Conservation (phyloP, 768 basidiomycete genomes). For the Bullera alba region DNA sequence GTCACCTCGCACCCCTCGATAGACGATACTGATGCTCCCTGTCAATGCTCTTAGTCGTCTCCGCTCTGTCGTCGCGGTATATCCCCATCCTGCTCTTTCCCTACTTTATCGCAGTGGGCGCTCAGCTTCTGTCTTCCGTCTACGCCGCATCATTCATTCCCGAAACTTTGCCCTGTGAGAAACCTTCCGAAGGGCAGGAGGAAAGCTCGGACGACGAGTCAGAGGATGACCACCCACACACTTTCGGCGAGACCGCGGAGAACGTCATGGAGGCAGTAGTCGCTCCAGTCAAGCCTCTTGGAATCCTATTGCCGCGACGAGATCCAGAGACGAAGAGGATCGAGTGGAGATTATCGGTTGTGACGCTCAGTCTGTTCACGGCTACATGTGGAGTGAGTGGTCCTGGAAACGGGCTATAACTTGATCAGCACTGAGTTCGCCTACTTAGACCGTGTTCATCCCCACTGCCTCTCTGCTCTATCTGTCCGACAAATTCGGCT, state of each 20-base stretch:
- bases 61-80: slow-evolving; percentile 31
- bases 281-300: slow-evolving; percentile 28
- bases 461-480: slow-evolving; percentile 35
- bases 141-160: slow-evolving; percentile 28
- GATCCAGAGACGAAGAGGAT: slow-evolving; percentile 17
- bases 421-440: too few species aligned
- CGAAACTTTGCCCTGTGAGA: slow-evolving; percentile 19
- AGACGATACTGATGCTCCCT: slow-evolving; percentile 21
- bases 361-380: slow-evolving; percentile 30
- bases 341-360: slow-evolving; percentile 27
- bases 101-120: slow-evolving; percentile 33
- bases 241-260: background rate
- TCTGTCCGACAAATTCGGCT: slow-evolving; percentile 36
- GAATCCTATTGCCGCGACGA: slow-evolving; percentile 25
- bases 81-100: slow-evolving; percentile 24
- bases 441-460: slow-evolving; percentile 41
- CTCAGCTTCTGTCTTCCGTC: slow-evolving; percentile 21
- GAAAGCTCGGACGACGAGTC: slow-evolving; percentile 11
- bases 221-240: slow-evolving; percentile 5
- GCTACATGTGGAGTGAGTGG: slow-evolving; percentile 31
- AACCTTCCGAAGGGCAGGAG: background rate
- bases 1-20: slow-evolving; percentile 28
- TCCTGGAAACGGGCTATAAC: too few species aligned
- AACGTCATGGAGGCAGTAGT: slow-evolving; percentile 15
- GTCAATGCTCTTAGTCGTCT: slow-evolving; percentile 15